Base-by-base conservation (phyloP, 2,329 filamentous ascomycete genomes). In the Alternaria triticimaculans region DNA sequence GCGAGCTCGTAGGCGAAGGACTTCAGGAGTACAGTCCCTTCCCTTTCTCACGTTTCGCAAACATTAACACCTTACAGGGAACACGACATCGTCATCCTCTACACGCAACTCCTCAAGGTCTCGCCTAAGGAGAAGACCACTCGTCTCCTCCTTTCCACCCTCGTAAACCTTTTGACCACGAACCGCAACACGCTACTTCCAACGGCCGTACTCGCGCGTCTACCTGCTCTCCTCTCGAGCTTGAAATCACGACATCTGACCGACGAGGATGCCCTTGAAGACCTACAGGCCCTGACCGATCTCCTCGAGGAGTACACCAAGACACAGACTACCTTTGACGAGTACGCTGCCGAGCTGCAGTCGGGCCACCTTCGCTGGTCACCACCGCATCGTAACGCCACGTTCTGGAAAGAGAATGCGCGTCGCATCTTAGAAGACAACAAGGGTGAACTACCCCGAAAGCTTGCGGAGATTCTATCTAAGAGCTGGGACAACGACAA, bases 51-150 rank as follows among this genome's bases (percentile, higher is more conserved):
- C 55, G 56, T 12, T 25, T 43, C 49, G 8, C 23, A 23, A 12
- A 15, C 21, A 49, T 72, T 78, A 67, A 73, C 62, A n/a, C 6
- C 20, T 14, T 20, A 8, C 53, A 97, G 94, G 72, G 94, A 97
- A 81, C 93, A 97, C 82, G 94, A 98, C 76, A 91, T 98, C 70
- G 87, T 98, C 67, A 87, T 94, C 50, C 88, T 98, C 48, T 97
- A 97, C 80, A 94, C 92, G n/a, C 92, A 96, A 70, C 89, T 99
- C 41, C 86, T 99, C 59, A 91, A 94, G 58, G 85, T 97, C 45
- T 98, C 96, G 3, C 94, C 95, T 48, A 99, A 99, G 81, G 96
- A 98, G 80, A 99, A 99, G 86, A 98, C 95, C 1, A 98, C 95
- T 1, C 90, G 96, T 28, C 87, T 99, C 58, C 88, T 97, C 49